Evolutionary conservation across 106 monocot species (phyloP).

Genomic region (Dioscorea dumetorum): DNA sequence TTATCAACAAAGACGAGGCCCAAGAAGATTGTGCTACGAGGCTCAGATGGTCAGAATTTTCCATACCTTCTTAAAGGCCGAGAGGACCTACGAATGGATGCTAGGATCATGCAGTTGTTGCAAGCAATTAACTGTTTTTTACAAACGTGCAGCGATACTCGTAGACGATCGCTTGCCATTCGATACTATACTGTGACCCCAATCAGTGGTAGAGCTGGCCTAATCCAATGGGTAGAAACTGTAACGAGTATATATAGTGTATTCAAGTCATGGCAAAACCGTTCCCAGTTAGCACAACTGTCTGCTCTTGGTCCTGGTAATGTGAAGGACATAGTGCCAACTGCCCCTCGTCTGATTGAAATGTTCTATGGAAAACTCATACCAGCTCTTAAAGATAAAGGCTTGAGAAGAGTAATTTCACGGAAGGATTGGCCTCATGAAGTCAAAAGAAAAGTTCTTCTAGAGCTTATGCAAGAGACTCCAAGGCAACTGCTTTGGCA

Average conservation of each 20-base stretch:
- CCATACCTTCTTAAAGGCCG: slow-evolving; percentile 96
- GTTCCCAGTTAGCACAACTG: slow-evolving; percentile 51
- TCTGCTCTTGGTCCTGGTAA: slow-evolving; percentile 47
- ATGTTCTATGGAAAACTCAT: slow-evolving; percentile 99
- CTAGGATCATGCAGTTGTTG: slow-evolving; percentile 92
- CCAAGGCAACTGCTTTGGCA: slow-evolving; percentile 86
- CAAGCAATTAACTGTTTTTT: slow-evolving; percentile 76
- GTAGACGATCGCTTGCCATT: slow-evolving; percentile 42
- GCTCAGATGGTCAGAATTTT: slow-evolving; percentile 87
- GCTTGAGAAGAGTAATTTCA: slow-evolving; percentile 88
- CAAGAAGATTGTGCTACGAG: slow-evolving; percentile 79
- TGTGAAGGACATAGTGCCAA: slow-evolving; percentile 28
- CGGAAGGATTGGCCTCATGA: slow-evolving; percentile 99
- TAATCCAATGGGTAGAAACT: slow-evolving; percentile 98
- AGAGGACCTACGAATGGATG: slow-evolving; percentile 98
- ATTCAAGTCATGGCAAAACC: slow-evolving; percentile 89
- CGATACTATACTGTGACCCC: slow-evolving; percentile 97
- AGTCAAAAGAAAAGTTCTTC: slow-evolving; percentile 93
- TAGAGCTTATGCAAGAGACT: slow-evolving; percentile 94
- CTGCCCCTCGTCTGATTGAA: slow-evolving; percentile 91
- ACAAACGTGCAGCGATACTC: slow-evolving; percentile 37
- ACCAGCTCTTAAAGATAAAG: slow-evolving; percentile 98
- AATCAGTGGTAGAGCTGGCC: slow-evolving; percentile 89
- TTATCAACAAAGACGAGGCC: slow-evolving; percentile 96
- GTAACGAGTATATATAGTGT: slow-evolving; percentile 92